phyloP scores from a whole-genome alignment of 352 stramenopile species.

The Pythium grandisporangium region DNA sequence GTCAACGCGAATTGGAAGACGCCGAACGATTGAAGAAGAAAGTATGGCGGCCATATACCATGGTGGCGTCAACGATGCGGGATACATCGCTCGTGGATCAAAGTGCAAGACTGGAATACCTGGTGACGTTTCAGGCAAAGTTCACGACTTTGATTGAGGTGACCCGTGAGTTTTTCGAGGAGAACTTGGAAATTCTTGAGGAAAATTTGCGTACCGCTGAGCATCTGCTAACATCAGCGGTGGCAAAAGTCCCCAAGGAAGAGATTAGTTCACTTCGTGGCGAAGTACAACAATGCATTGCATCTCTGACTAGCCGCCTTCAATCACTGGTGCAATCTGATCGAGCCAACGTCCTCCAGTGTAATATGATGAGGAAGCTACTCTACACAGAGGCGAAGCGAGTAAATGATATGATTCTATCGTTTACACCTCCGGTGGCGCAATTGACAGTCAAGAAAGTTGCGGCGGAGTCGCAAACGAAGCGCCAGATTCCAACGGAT shows the following conservation, averaged over 20 bases:
- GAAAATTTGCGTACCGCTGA: constrained; percentile 53
- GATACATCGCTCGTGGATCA: constrained; percentile 31
- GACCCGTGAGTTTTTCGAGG: constrained; percentile 29
- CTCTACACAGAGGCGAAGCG: constrained; percentile 45
- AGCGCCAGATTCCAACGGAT: constrained; percentile 63
- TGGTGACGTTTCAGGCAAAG: constrained; percentile 33
- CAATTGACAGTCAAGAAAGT: constrained; percentile 78
- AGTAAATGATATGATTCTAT: constrained; percentile 47
- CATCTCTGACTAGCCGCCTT: constrained; percentile 22
- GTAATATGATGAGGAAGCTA: constrained; percentile 53
- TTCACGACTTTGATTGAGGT: constrained; percentile 30
- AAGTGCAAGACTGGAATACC: constrained; percentile 31
- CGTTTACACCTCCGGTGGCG: constrained; percentile 41
- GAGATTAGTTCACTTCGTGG: constrained; percentile 43
- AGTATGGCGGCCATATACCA: constrained; percentile 67
- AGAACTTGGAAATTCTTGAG: constrained; percentile 64
- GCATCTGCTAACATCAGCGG: constrained; percentile 46
- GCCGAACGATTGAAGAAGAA: constrained; percentile 15
- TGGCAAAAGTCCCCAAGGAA: constrained; percentile 39
- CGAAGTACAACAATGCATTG: constrained; percentile 24
- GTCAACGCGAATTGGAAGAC: too few species aligned
- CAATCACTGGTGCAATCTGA: constrained; percentile 16
- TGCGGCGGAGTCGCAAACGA: constrained; percentile 47
- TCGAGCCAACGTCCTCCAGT: constrained; percentile 46
- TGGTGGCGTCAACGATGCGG: constrained; percentile 73